Conservation (phyloP, 1,284 basidiomycete genomes). For the Leccinum solheimii region DNA sequence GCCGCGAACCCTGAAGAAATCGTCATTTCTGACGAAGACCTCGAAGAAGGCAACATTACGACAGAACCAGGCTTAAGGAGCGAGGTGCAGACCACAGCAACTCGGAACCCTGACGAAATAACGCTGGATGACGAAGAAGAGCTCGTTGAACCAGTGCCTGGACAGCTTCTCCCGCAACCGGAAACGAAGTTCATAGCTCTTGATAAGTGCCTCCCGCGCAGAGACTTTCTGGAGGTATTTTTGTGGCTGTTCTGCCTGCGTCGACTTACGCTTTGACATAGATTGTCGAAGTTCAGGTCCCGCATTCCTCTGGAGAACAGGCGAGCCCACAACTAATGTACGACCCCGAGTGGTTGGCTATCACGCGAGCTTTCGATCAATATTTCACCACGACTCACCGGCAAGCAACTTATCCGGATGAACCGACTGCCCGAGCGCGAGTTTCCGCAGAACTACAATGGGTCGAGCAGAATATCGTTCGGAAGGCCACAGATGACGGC, state of each 20-base stretch:
- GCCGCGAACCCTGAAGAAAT: constrained; percentile 66
- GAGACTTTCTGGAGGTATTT: constrained; percentile 83
- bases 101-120: constrained; percentile 74
- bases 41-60: constrained; percentile 20
- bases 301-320: constrained; percentile 11
- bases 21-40: constrained; percentile 56
- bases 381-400: constrained; percentile 61
- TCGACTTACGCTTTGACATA: constrained; percentile 31
- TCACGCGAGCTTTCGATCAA: constrained; percentile 83
- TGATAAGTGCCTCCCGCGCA: constrained; percentile 86
- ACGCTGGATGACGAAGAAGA: constrained; percentile 61
- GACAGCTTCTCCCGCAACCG: constrained; percentile 30
- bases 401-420: constrained; percentile 61
- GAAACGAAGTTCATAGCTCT: constrained; percentile 86
- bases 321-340: constrained; percentile 53
- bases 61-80: constrained; percentile 1
- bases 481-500: constrained; percentile 32
- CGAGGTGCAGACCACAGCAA: background rate
- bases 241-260: background rate
- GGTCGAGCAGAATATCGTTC: constrained; percentile 57
- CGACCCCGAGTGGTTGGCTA: constrained; percentile 93
- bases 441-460: constrained; percentile 67
- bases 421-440: constrained; percentile 53
- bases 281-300: constrained; percentile 67
- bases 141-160: constrained; percentile 39